phyloP scores from a whole-genome alignment of 2,329 filamentous ascomycete species.

The Thielaviopsis cerberus region DNA sequence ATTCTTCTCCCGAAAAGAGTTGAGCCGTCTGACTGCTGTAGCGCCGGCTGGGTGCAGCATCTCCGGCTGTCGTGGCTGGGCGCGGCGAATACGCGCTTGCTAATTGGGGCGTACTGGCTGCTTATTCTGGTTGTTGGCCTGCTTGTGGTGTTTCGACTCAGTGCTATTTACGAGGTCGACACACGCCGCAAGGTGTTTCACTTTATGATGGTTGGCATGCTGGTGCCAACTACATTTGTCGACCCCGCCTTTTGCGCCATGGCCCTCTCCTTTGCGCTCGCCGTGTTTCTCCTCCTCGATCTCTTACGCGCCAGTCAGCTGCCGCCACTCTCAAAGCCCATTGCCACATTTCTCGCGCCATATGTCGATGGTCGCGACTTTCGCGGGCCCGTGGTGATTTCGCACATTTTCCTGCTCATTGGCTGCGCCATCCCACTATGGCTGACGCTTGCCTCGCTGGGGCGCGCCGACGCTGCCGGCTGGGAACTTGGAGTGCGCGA shows the following conservation, averaged over 20 bases:
- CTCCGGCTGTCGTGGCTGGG: constrained; percentile 48
- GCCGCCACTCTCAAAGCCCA: constrained; percentile 68
- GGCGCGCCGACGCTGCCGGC: constrained; percentile 34
- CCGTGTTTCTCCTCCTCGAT: constrained; percentile 75
- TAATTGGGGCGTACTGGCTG: constrained; percentile 57
- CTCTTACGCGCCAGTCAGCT: constrained; percentile 79
- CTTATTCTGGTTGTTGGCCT: constrained; percentile 53
- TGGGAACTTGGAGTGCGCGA: constrained; percentile 65
- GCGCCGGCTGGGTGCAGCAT: constrained; percentile 43
- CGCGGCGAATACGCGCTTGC: constrained; percentile 62
- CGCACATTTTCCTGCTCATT: constrained; percentile 86
- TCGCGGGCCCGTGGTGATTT: constrained; percentile 82
- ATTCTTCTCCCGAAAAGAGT: constrained; percentile 44
- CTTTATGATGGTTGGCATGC: constrained; percentile 94
- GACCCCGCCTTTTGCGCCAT: constrained; percentile 72
- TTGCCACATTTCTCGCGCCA: constrained; percentile 73
- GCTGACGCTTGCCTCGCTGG: constrained; percentile 58
- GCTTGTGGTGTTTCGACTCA: constrained; percentile 54
- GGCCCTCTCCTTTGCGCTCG: constrained; percentile 60
- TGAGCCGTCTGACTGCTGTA: constrained; percentile 21
- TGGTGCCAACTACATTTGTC: constrained; percentile 68
- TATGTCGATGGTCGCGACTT: constrained; percentile 91
- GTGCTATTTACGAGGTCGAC: constrained; percentile 71
- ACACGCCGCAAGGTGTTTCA: constrained; percentile 94
- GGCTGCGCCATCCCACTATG: constrained; percentile 90